Percentiles rank a stretch among this genome's conserved stretches.
Conservation (phyloP, 108 stramenopile genomes). For the Parietichytrium sp. region DNA sequence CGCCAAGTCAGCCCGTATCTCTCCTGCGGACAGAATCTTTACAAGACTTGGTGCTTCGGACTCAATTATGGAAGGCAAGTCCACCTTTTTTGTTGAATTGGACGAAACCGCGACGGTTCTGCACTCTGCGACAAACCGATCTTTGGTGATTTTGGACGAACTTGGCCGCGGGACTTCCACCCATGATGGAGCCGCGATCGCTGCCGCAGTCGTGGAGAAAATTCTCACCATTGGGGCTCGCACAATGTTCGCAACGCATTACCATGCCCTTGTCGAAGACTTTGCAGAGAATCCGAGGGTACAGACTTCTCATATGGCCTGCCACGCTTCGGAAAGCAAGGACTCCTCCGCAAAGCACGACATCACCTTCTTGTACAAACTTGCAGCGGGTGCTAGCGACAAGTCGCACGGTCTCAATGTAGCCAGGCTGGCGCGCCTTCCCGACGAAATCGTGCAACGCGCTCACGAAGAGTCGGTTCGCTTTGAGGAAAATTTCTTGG, state of each 20-base stretch:
- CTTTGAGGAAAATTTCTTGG: conserved; percentile 62
- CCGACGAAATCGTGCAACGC: conserved; percentile 79
- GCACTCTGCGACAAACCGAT: conserved; percentile 81
- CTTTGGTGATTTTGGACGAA: conserved; percentile 97
- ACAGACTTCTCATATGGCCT: conserved; percentile 95
- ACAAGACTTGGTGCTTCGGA: conserved; percentile 98
- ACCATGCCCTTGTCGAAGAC: conserved; percentile 91
- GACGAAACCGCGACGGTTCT: conserved; percentile 96
- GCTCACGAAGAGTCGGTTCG: conserved; percentile 71
- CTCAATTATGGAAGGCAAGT: conserved; percentile 93
- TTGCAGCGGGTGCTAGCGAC: conserved; percentile 86
- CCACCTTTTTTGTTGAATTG: conserved; percentile 98
- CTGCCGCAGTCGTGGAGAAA: conserved; percentile 89
- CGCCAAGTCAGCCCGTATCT: conserved; percentile 77
- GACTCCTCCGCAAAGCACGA: conserved; percentile 50
- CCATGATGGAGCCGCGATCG: conserved; percentile 99
- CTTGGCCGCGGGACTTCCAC: conserved; percentile 93
- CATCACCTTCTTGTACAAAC: conserved; percentile 95
- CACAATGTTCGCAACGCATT: conserved; percentile 95
- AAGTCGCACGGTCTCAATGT: conserved; percentile 98
- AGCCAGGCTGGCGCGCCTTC: conserved; percentile 91
- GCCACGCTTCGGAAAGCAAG: conserved; percentile 72
- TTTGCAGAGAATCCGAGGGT: conserved; percentile 76
- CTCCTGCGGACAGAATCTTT: conserved; percentile 96
- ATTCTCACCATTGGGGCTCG: conserved; percentile 67